A percentile compares a stretch with the other conserved stretches of the same genome.
These are phyloP conservation scores for Huntiella abstrusa DNA, from an alignment of 2,329 filamentous ascomycete species.

Conservation along the genomic window DNA sequence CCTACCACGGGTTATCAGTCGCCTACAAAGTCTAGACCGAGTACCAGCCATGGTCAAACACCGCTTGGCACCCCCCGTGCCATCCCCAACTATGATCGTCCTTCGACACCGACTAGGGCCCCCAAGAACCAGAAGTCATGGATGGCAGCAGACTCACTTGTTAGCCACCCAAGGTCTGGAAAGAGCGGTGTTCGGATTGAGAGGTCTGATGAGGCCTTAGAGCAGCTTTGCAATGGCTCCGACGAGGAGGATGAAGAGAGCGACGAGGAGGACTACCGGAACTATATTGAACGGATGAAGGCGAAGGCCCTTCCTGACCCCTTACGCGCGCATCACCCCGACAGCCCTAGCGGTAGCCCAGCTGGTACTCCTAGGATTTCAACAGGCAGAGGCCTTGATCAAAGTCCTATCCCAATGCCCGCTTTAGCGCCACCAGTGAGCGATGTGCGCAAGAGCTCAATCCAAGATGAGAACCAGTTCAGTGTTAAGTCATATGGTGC, in stretches of 20 bases:
- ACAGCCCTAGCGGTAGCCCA: constrained; percentile 1
- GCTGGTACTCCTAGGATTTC: background rate
- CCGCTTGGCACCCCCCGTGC: background rate
- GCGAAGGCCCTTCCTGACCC: constrained; percentile 2
- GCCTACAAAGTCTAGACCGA: constrained; percentile 6
- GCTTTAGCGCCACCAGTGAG: background rate
- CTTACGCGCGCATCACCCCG: constrained; percentile 9
- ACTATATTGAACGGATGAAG: constrained; percentile 24
- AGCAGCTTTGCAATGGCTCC: constrained; percentile 26
- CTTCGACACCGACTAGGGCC: constrained; percentile 18
- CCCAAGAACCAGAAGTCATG: constrained; percentile 35
- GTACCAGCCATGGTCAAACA: background rate
- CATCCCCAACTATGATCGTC: background rate
- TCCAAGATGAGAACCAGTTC: constrained; percentile 30
- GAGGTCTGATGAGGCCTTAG: constrained; percentile 28
- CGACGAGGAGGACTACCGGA: constrained; percentile 16
- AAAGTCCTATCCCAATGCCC: constrained; percentile 1
- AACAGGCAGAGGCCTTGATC: background rate
- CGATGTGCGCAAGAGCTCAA: constrained; percentile 25
- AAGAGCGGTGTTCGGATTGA: constrained; percentile 21
- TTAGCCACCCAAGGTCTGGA: constrained; percentile 28
- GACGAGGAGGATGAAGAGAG: constrained; percentile 19
- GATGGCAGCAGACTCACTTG: constrained; percentile 34
- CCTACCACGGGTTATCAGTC: constrained; percentile 3
- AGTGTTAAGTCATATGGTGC: constrained; percentile 41